Evolutionary conservation across 73 alveolate genomes (phyloP), one percentile per base, ranked within the genome.

Genomic region (Paramecium tetraurelia): DNA sequence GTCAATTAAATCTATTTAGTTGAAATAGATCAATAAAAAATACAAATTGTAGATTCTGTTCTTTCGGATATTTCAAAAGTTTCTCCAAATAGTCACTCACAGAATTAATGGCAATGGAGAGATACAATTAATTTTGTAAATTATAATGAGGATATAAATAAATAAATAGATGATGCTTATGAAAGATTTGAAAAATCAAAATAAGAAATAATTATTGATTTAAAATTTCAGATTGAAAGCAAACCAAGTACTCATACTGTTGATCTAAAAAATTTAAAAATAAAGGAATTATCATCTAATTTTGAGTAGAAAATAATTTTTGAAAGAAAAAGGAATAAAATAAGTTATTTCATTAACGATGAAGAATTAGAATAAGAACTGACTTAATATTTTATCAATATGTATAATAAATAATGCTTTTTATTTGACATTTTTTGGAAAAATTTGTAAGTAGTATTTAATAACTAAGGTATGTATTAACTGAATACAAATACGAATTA

Each of bases 241-340:
- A 21, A 40, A 43, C 89, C 89, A 16, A 58, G 89, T 8, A 76
- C 89, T 21, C 89, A 76, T 76, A 4, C 46, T 8, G 89, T 76
- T 8, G 70, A 76, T 41, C 40, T 76, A 38, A n/a, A 33, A 76
- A 20, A 20, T 1, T n/a, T 16, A 21, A 36, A 11, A 9, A 24
- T 76, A 14, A 76, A 2, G 7, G 89, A 76, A 18, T 9, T 38
- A 38, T 38, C 68, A 4, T 43, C 46, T 4, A 76, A 76, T 14
- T 10, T 7, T 44, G 24, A 18, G 1, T 12, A 11, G 20, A 12
- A 18, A 76, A 40, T 43, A 12, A 21, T 41, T 16, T n/a, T 4
- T 16, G 0, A 41, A 41, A 40, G 24, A 2, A 3, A 33, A 16
- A 16, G 2, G 4, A 12, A 36, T 9, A 33, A 29, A 76, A 76